phyloP scores from a whole-genome alignment of 2,329 filamentous ascomycete species.

The Neonectria neomacrospora region DNA sequence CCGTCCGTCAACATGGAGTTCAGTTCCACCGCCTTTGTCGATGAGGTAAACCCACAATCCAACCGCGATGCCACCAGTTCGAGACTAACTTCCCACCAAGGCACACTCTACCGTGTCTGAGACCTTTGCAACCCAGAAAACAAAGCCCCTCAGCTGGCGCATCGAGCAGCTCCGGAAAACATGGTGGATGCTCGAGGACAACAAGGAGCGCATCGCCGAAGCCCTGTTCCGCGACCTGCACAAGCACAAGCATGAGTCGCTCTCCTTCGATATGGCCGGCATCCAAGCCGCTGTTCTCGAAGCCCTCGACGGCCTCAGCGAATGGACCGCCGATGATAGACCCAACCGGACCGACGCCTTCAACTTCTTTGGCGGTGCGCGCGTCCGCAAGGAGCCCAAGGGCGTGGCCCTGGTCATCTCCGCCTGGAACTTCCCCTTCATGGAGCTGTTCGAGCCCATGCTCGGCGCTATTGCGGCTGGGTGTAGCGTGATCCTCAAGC shows the following conservation, averaged over 20 bases:
- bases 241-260: slow-evolving; percentile 49
- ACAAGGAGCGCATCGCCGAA: slow-evolving; percentile 47
- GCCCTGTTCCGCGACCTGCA: slow-evolving; percentile 51
- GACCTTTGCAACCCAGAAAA: slow-evolving; percentile 36
- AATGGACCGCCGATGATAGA: slow-evolving; percentile 53
- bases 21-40: neutral
- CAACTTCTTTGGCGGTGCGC: slow-evolving; percentile 45
- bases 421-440: slow-evolving; percentile 59
- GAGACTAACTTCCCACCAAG: neutral
- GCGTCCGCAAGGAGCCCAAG: slow-evolving; percentile 55
- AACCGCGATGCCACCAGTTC: neutral
- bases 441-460: slow-evolving; percentile 52
- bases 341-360: slow-evolving; percentile 43
- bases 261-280: slow-evolving; percentile 44
- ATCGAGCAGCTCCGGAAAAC: slow-evolving; percentile 55
- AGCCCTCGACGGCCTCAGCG: slow-evolving; percentile 52
- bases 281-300: slow-evolving; percentile 51
- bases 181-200: slow-evolving; percentile 56
- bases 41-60: neutral
- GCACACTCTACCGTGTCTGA: slow-evolving; percentile 10
- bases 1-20: neutral
- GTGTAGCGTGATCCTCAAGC: slow-evolving; percentile 55
- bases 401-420: slow-evolving; percentile 58
- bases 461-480: slow-evolving; percentile 58
- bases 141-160: slow-evolving; percentile 53